Evolutionary conservation across 768 basidiomycete genomes (phyloP).

Genomic region (Agaricus sinodeliciosus): DNA sequence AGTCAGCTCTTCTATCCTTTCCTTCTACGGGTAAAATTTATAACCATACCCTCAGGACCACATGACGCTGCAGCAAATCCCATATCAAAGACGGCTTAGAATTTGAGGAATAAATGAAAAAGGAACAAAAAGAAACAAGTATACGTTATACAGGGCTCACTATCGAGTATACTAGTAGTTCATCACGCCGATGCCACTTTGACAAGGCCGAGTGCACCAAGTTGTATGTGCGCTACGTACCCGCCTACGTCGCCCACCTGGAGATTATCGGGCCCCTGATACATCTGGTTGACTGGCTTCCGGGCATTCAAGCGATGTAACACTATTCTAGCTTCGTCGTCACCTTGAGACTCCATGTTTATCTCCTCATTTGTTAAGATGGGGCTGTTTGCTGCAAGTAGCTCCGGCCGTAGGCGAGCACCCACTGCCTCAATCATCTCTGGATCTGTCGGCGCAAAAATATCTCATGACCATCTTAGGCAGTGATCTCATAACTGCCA

Average conservation of each 20-base stretch:
- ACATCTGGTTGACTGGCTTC: conserved; percentile 15
- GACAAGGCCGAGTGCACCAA: conserved; percentile 13
- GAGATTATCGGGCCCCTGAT: conserved; percentile 12
- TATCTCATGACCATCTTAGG: conserved; percentile 10
- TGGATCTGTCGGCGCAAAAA: conserved; percentile 21
- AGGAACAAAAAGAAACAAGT: conserved; percentile 25
- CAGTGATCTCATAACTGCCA: background rate
- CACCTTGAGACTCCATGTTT: conserved; percentile 9
- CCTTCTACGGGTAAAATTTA: too few relatives aligned
- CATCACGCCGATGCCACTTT: conserved; percentile 2
- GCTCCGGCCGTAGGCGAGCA: conserved; percentile 18
- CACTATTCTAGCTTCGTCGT: conserved; percentile 14
- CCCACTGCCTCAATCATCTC: conserved; percentile 20
- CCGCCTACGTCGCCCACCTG: conserved; percentile 13
- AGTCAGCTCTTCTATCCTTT: too few relatives aligned
- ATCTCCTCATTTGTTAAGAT: conserved; percentile 20
- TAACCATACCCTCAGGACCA: too few relatives aligned
- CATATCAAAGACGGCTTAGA: background rate
- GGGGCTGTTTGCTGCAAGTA: conserved; percentile 16
- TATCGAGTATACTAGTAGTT: background rate
- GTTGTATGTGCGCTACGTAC: conserved; percentile 12
- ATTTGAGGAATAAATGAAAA: conserved; percentile 23
- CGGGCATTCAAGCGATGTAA: conserved; percentile 15
- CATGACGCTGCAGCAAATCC: background rate
- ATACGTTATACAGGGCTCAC: background rate